These are phyloP conservation scores for Haberlea rhodopensis DNA, from an alignment of 257 asterid species.

Conservation along the genomic window DNA sequence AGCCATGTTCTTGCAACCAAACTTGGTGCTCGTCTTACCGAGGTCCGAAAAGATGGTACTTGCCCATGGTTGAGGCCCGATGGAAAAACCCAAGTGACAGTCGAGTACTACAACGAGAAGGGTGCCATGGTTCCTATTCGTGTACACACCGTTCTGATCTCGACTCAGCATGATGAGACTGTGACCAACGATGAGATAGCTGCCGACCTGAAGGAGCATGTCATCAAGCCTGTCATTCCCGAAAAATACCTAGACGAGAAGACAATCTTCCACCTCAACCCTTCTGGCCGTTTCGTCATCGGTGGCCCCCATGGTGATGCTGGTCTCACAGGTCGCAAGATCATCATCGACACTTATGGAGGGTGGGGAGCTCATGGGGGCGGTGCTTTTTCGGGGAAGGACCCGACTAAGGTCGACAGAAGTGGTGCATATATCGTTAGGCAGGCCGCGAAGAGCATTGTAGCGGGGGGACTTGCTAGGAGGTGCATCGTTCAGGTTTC, in stretches of 20 bases:
- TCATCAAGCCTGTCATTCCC: conserved; percentile 36
- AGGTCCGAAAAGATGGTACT: conserved; percentile 43
- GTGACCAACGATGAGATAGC: conserved; percentile 43
- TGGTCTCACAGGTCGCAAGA: conserved; percentile 47
- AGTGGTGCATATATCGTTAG: conserved; percentile 43
- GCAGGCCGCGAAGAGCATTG: conserved; percentile 47
- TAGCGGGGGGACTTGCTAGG: conserved; percentile 40
- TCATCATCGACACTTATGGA: conserved; percentile 40
- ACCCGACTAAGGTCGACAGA: conserved; percentile 37
- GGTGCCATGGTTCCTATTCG: conserved; percentile 45
- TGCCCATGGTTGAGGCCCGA: conserved; percentile 49
- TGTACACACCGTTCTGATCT: conserved; percentile 43
- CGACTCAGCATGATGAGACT: conserved; percentile 45
- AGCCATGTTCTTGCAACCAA: conserved; percentile 47
- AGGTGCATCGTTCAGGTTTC: conserved; percentile 51
- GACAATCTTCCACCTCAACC: conserved; percentile 44
- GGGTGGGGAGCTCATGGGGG: conserved; percentile 44
- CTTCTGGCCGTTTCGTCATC: conserved; percentile 42
- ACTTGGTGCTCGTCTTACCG: conserved; percentile 43
- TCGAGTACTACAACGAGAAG: conserved; percentile 40
- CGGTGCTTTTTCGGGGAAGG: conserved; percentile 36
- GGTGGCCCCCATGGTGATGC: conserved; percentile 51
- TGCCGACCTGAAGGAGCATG: conserved; percentile 38
- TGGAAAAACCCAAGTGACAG: conserved; percentile 43
- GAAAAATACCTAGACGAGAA: conserved; percentile 40